Percentiles rank a stretch among this genome's conserved stretches.
These are phyloP conservation scores for Escallonia rubra DNA, from an alignment of 129 eudicot genomes.

Conservation along the genomic window DNA sequence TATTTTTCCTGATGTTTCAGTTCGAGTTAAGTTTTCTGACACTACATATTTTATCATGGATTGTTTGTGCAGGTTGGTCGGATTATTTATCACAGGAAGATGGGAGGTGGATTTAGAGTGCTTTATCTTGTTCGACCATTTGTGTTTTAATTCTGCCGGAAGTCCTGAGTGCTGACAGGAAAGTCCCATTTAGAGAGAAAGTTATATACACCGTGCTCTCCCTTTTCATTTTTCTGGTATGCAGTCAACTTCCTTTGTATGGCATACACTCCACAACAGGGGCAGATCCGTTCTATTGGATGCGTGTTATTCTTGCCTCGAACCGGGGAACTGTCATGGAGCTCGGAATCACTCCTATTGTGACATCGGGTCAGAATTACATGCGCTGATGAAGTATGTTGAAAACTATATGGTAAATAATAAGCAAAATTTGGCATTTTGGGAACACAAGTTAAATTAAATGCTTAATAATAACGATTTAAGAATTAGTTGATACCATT, in stretches of 20 bases:
- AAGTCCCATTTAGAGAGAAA: slow-evolving; percentile 55
- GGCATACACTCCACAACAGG: slow-evolving; percentile 58
- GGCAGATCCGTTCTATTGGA: slow-evolving; percentile 62
- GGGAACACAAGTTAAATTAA: too few species aligned
- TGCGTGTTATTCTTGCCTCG: slow-evolving; percentile 60
- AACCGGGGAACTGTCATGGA: slow-evolving; percentile 59
- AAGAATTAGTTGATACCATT: too few species aligned
- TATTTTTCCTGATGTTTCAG: too few species aligned
- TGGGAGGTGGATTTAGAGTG: slow-evolving; percentile 57
- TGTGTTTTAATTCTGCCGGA: slow-evolving; percentile 43
- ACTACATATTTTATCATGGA: too few species aligned
- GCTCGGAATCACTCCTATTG: slow-evolving; percentile 49
- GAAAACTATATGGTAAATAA: too few species aligned
- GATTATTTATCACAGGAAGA: neutral
- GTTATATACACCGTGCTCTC: slow-evolving; percentile 57
- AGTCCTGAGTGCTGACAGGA: slow-evolving; percentile 51
- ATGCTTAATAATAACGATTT: too few species aligned
- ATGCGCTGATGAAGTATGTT: too few species aligned
- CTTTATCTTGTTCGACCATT: slow-evolving; percentile 56
- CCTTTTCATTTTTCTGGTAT: slow-evolving; percentile 52
- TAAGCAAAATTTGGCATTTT: too few species aligned
- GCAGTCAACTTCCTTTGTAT: slow-evolving; percentile 66
- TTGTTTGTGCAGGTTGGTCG: too few species aligned
- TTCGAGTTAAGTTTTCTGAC: too few species aligned
- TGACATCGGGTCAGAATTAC: slow-evolving; percentile 29